phyloP scores from a whole-genome alignment of 73 alveolate genomes.

The Paramecium bursaria region DNA sequence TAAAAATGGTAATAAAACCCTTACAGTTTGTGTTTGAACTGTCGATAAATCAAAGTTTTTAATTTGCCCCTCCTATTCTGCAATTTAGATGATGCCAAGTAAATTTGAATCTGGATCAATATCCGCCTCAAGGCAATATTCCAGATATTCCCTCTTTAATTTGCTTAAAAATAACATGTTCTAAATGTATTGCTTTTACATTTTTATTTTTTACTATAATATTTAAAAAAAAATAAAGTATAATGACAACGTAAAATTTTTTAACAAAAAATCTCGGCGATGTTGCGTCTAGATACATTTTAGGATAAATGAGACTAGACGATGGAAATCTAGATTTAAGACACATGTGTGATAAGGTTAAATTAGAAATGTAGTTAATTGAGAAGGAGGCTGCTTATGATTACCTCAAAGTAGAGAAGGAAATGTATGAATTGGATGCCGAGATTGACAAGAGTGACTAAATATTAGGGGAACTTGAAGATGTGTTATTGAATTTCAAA shows the following conservation, averaged over 20 bases:
- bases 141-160: constrained; percentile 29
- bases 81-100: background rate
- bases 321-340: constrained; percentile 62
- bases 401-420: constrained; percentile 69
- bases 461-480: constrained; percentile 61
- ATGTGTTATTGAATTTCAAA: constrained; percentile 59
- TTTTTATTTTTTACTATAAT: no score
- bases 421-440: constrained; percentile 67
- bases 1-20: background rate
- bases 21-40: background rate
- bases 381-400: constrained; percentile 71
- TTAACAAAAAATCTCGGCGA: no score
- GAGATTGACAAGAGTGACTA: constrained; percentile 69
- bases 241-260: no score
- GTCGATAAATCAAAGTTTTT: constrained; percentile 1
- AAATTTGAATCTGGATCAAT: constrained; percentile 28
- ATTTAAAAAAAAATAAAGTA: no score
- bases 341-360: constrained; percentile 70
- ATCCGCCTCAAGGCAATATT: constrained; percentile 5
- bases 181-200: no score
- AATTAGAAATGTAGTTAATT: constrained; percentile 3
- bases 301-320: no score
- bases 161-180: constrained; percentile 50
- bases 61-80: background rate
- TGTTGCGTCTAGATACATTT: no score